Conservation (phyloP, 2,329 filamentous ascomycete species). For the Sarocladium oryzae region DNA sequence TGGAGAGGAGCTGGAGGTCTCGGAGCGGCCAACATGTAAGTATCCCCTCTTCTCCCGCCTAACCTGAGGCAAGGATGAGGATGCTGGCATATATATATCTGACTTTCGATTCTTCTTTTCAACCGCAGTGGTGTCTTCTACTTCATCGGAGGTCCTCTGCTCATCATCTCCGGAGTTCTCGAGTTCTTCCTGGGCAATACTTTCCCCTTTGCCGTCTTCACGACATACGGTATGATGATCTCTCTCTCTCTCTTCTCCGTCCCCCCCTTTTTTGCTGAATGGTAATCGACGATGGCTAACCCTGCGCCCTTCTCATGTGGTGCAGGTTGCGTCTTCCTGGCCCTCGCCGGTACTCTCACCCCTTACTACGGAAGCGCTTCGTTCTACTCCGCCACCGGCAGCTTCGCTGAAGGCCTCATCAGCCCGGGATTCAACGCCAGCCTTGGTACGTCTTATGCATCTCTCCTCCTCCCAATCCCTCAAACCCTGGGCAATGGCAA, state of each 20-base stretch:
- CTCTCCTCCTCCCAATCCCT: too few relatives aligned
- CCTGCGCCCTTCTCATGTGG: neutral
- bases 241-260: neutral
- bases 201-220: constrained; percentile 53
- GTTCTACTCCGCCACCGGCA: constrained; percentile 28
- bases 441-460: constrained; percentile 35
- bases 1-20: constrained; percentile 44
- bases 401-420: constrained; percentile 34
- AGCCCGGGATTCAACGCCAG: constrained; percentile 47
- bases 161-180: constrained; percentile 44
- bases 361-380: constrained; percentile 45
- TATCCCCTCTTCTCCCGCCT: neutral
- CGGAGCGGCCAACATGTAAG: constrained; percentile 36
- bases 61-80: neutral
- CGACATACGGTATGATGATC: constrained; percentile 33
- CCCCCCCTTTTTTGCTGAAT: too few relatives aligned
- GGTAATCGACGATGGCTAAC: neutral
- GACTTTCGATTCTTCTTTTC: too few relatives aligned
- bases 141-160: constrained; percentile 48
- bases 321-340: constrained; percentile 42
- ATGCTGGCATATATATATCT: too few relatives aligned
- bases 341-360: constrained; percentile 46
- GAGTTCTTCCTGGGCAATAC: constrained; percentile 55
- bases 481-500: too few relatives aligned
- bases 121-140: constrained; percentile 35